A percentile compares a stretch with the other conserved stretches of the same genome.
Evolutionary conservation across 176 grass and related monocot genomes (phyloP).

Genomic region (Oryza rufipogon): DNA sequence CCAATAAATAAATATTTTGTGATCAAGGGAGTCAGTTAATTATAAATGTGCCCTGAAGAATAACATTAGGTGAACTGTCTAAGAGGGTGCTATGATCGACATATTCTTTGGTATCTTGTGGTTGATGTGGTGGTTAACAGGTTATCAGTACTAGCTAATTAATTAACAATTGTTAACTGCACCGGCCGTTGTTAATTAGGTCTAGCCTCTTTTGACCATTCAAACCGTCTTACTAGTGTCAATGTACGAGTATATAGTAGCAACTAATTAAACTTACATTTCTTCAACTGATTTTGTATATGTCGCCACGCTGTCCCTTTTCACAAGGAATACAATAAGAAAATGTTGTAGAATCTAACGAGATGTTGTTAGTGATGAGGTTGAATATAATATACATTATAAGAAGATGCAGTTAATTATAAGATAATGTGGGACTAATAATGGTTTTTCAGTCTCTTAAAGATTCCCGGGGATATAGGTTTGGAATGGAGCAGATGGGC

Average conservation of each 20-base stretch:
- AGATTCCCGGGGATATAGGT: conserved; percentile 12
- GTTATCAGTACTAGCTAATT: background rate
- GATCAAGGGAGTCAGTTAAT: background rate
- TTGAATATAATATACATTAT: background rate
- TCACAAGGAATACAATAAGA: background rate
- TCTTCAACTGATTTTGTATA: background rate
- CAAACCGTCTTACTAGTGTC: conserved; percentile 22
- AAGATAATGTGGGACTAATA: too few relatives aligned
- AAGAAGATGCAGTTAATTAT: background rate
- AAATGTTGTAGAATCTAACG: conserved; percentile 11
- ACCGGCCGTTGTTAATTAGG: conserved; percentile 14
- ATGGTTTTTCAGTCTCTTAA: conserved; percentile 1
- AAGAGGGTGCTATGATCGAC: background rate
- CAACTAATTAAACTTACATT: background rate
- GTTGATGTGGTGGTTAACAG: conserved; percentile 28
- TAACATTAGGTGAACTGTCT: conserved; percentile 37
- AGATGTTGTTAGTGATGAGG: conserved; percentile 16
- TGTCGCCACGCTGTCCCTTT: background rate
- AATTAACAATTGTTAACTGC: conserved; percentile 17
- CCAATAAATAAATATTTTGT: background rate
- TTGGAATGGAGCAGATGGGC: conserved; percentile 31
- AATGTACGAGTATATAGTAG: background rate
- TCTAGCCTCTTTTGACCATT: background rate
- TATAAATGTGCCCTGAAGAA: background rate
- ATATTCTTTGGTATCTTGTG: background rate